Conservation (phyloP, 139 green algal species). For the Medakamo hakoo region DNA sequence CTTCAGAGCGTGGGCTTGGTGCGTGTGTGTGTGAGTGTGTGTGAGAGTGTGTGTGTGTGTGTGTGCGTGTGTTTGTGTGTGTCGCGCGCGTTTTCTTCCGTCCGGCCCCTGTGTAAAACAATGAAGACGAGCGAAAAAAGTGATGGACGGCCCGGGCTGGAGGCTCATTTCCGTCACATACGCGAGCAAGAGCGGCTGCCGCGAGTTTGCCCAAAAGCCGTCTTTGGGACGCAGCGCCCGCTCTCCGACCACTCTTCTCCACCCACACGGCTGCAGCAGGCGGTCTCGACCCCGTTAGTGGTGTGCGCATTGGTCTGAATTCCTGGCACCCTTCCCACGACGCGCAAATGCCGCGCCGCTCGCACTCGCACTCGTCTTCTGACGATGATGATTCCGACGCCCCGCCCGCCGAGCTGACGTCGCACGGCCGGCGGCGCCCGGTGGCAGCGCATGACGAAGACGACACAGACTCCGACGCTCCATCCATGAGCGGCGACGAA, state of each 20-base stretch:
- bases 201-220: too few species aligned
- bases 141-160: too few species aligned
- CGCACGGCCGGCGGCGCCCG: too few species aligned
- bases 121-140: neutral
- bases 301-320: neutral
- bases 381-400: neutral
- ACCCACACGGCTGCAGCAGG: neutral
- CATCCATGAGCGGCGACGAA: too few species aligned
- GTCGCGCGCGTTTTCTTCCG: neutral
- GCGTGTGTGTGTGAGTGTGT: too few species aligned
- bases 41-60: conserved; percentile 52
- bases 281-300: neutral
- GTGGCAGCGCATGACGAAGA: too few species aligned
- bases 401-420: neutral
- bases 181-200: too few species aligned
- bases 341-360: too few species aligned
- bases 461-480: too few species aligned
- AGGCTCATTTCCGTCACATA: too few species aligned
- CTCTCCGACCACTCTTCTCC: neutral
- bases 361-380: too few species aligned
- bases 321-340: neutral
- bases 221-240: neutral
- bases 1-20: too few species aligned
- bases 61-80: neutral
- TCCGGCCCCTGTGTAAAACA: neutral